phyloP scores from a whole-genome alignment of 345 rosid genomes.

The Eucalyptus cloeziana region DNA sequence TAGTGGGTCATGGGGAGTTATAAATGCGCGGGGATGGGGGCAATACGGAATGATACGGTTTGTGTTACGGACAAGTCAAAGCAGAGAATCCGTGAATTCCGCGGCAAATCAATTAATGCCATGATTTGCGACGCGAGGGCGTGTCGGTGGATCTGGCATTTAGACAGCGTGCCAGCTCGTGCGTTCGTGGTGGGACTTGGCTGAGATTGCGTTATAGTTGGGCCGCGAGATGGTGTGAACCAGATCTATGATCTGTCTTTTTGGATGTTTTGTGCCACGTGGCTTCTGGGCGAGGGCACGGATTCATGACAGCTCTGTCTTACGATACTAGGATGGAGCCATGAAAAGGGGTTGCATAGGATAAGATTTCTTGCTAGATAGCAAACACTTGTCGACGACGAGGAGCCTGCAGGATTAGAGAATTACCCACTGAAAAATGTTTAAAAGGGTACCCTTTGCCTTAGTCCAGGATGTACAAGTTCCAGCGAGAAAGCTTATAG shows the following conservation, averaged over 20 bases:
- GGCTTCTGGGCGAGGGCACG: neutral
- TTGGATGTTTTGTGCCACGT: neutral
- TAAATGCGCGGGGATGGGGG: neutral
- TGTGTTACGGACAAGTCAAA: neutral
- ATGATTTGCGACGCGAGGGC: neutral
- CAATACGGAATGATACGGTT: neutral
- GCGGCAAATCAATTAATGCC: neutral
- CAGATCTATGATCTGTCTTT: neutral
- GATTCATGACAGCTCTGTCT: neutral
- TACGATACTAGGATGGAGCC: neutral
- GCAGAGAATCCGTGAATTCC: neutral
- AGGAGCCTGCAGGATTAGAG: neutral
- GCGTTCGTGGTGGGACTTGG: neutral
- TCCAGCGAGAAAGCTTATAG: neutral
- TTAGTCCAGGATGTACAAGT: neutral
- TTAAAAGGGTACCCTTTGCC: neutral
- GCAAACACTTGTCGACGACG: neutral
- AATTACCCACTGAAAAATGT: neutral
- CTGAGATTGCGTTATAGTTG: neutral
- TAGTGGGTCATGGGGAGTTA: neutral
- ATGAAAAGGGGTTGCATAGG: neutral
- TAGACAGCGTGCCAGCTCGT: neutral
- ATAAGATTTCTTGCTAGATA: neutral
- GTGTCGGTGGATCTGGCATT: neutral
- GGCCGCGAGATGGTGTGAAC: neutral